A percentile compares a stretch with the other conserved stretches of the same genome.
Evolutionary conservation across 208 protist species (phyloP).

Genomic region (Ichthyophonus hoferi): DNA sequence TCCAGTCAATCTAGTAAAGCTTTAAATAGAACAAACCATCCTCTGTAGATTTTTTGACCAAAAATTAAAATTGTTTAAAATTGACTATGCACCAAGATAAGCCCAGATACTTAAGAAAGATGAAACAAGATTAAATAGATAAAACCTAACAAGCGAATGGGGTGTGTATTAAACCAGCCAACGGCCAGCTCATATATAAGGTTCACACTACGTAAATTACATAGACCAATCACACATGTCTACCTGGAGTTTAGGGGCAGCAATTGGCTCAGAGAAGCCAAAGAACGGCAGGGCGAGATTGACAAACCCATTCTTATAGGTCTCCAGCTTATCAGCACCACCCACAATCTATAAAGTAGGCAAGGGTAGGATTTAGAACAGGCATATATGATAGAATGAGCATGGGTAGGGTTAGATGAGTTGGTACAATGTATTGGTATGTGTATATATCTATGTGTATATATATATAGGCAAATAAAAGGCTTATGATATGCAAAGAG

Average conservation of each 20-base stretch:
- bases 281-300: constrained; percentile 95
- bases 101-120: no score
- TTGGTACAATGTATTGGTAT: not conserved
- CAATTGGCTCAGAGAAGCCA: constrained; percentile 85
- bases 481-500: not conserved
- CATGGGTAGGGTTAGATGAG: not conserved
- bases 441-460: not conserved
- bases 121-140: no score
- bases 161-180: no score
- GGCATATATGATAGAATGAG: not conserved
- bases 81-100: no score
- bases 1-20: no score
- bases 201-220: no score
- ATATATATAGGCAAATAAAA: not conserved
- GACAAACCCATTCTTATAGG: constrained; percentile 85
- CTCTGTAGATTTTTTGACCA: no score
- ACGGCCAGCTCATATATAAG: no score
- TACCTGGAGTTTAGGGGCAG: constrained; percentile 55
- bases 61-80: no score
- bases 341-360: constrained; percentile 26
- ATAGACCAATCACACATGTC: no score
- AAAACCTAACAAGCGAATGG: no score
- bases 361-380: not conserved
- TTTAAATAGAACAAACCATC: no score
- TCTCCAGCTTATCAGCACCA: constrained; percentile 36